These are phyloP conservation scores for Rhynchospora tenuis DNA, from an alignment of 176 grass and related monocot species.

Conservation along the genomic window DNA sequence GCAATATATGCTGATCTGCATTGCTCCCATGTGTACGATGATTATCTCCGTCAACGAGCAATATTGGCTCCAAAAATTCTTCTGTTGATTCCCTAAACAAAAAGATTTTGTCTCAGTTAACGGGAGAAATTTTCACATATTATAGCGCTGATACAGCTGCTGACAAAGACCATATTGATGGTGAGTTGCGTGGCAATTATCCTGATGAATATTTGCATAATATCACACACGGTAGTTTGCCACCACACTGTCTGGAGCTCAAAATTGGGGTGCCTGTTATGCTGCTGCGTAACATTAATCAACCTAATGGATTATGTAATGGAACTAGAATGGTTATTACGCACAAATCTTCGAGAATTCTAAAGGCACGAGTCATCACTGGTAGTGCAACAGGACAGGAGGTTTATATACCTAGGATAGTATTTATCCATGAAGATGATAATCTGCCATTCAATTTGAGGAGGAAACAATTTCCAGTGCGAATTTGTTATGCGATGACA, in stretches of 20 bases:
- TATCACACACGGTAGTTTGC: conserved; percentile 1
- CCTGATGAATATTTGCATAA: conserved; percentile 17
- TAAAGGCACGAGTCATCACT: conserved; percentile 15
- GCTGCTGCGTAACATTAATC: no score
- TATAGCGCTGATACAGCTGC: no score
- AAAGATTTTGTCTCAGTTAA: background rate
- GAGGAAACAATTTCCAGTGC: no score
- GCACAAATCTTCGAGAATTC: background rate
- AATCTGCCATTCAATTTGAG: no score
- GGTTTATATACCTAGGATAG: background rate
- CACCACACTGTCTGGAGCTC: background rate
- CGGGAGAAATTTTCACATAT: background rate
- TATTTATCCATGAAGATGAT: background rate
- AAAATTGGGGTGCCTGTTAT: conserved; percentile 21
- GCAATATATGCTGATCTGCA: background rate
- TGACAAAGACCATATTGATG: background rate
- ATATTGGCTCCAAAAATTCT: background rate
- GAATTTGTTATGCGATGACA: no score
- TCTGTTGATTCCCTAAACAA: background rate
- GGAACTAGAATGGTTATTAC: conserved; percentile 17
- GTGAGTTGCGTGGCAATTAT: conserved; percentile 5
- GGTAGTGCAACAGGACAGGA: background rate
- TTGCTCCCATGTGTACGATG: background rate
- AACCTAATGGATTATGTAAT: conserved; percentile 11
- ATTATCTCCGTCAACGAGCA: no score